Evolutionary conservation across 371 early-diverging fungal species (phyloP), one percentile per base, ranked within the genome.

Genomic region (Racocetra persica): DNA sequence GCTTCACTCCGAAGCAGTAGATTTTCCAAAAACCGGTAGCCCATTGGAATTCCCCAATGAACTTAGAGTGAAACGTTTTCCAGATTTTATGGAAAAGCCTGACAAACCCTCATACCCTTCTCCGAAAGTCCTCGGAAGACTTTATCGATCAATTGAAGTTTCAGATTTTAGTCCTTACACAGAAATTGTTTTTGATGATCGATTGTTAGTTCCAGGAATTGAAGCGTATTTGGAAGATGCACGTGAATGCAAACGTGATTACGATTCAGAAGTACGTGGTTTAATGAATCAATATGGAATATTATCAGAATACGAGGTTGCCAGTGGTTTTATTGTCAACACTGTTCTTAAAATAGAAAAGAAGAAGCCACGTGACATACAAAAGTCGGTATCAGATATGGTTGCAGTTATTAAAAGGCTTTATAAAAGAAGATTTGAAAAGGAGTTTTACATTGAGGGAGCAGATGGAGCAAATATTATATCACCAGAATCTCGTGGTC

Each of bases 41-140:
- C 87, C 91, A 1, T 92, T 91, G 2, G 88, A 86, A 1, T 81
- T 85, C 38, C 82, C 81, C 0, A 77, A 79, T 0, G 90, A 90
- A 24, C 83, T 91, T 1, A 77, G 86, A 8, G 92, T 92, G 0
- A 82, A 74, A 14, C 63, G 54, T 1, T 94, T 88, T 76, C 97
- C 97, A 0, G 95, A 95, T 81, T 97, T 94, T 79, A 94, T 97
- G 95, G 89, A 94, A 67, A 93, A 93, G 81, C 84, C 86, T 6
- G 85, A 86, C 45, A 90, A 90, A 71, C 81, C 81, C 10, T 81
- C 84, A 0, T 95, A 95, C 80, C 10, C 20, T 1, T 93, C 93
- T 4, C 76, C 82, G 57, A 91, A 92, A 60, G 90, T 91, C 1
- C 81, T 94, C 1, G 94, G 94, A 0, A 79, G 74, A 2, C 89